These are phyloP conservation scores for Sporobolus alterniflorus DNA, from an alignment of 202 grass and related monocot genomes.

Conservation along the genomic window DNA sequence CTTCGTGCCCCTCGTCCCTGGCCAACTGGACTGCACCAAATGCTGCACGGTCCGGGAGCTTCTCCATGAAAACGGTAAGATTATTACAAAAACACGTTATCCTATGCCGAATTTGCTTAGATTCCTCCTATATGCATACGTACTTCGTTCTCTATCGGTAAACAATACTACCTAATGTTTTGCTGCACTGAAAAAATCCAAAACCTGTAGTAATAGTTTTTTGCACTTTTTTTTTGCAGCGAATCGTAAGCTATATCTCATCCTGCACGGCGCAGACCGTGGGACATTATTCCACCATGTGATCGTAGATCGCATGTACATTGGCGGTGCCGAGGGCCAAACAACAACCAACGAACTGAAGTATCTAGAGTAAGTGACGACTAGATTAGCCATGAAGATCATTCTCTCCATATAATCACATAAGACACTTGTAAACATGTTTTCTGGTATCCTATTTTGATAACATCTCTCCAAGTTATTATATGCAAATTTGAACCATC, in stretches of 20 bases:
- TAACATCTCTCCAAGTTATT: too few relatives aligned
- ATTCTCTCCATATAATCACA: background rate
- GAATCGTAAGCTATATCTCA: background rate
- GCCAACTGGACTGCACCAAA: slow-evolving; percentile 10
- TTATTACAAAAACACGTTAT: background rate
- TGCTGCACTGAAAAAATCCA: background rate
- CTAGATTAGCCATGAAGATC: background rate
- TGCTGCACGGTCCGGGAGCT: background rate
- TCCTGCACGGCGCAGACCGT: background rate
- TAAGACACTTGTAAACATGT: too few relatives aligned
- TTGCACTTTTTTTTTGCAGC: background rate
- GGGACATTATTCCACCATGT: slow-evolving; percentile 6
- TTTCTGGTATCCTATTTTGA: too few relatives aligned
- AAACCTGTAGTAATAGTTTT: background rate
- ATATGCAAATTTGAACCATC: too few relatives aligned
- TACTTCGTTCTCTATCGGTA: too few relatives aligned
- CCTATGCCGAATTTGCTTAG: background rate
- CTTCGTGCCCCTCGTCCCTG: background rate
- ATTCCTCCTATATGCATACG: background rate
- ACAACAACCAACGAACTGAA: background rate
- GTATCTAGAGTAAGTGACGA: background rate
- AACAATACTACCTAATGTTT: background rate
- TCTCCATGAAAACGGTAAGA: background rate
- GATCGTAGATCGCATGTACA: background rate
- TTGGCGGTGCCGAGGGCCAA: background rate